phyloP scores from a whole-genome alignment of 768 basidiomycete species.

The Boletus rubroflammeus region DNA sequence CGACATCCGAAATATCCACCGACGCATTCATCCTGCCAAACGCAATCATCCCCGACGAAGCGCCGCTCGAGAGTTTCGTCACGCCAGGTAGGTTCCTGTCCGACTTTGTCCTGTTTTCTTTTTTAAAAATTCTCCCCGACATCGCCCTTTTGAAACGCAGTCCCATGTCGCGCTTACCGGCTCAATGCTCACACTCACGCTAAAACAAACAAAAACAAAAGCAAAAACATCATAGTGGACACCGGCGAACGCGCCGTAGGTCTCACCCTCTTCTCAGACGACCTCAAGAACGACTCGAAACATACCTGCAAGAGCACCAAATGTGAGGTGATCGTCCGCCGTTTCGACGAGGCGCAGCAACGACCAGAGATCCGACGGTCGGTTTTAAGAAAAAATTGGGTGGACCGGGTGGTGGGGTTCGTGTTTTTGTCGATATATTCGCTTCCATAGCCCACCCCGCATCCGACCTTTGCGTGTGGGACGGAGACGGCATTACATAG shows the following conservation, averaged over 20 bases:
- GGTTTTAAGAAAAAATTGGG: too few relatives aligned
- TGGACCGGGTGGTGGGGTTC: too few relatives aligned
- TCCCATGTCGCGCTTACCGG: background rate
- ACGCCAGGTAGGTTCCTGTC: constrained; percentile 70
- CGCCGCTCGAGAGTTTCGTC: constrained; percentile 74
- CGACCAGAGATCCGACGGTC: constrained; percentile 49
- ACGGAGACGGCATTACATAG: too few relatives aligned
- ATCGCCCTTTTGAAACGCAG: background rate
- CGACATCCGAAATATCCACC: constrained; percentile 70
- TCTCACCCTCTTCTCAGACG: constrained; percentile 80
- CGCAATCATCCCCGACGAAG: constrained; percentile 82
- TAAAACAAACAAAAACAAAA: too few relatives aligned
- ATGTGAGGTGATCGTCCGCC: constrained; percentile 83
- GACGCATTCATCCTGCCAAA: constrained; percentile 98
- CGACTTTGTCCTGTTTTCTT: too few relatives aligned
- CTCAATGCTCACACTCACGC: too few relatives aligned
- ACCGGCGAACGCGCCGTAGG: constrained; percentile 89
- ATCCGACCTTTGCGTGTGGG: too few relatives aligned
- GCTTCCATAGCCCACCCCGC: too few relatives aligned
- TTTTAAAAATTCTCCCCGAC: background rate
- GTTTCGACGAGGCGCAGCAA: constrained; percentile 90
- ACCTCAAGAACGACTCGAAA: constrained; percentile 67
- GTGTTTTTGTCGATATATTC: too few relatives aligned
- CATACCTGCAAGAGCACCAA: constrained; percentile 87
- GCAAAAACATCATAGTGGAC: too few relatives aligned